Percentiles rank a stretch among this genome's conserved stretches.
Conservation (phyloP, 148 eudicot species). For the Rhododendron mucronatum region DNA sequence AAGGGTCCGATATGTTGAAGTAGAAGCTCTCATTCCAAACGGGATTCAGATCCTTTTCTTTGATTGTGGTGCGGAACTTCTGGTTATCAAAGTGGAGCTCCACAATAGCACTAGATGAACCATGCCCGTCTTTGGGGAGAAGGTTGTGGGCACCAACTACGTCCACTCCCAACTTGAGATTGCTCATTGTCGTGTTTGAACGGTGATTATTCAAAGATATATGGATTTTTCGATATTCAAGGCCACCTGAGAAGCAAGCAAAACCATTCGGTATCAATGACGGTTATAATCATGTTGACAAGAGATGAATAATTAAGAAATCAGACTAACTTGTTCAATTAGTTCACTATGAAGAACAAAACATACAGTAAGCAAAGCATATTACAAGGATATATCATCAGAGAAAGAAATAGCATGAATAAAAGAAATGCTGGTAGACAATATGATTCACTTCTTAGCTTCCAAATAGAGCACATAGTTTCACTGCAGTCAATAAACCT, state of each 20-base stretch:
- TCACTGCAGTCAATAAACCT: background rate
- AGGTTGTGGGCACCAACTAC: slow-evolving; percentile 87
- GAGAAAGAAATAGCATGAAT: background rate
- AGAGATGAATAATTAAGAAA: background rate
- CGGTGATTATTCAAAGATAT: slow-evolving; percentile 3
- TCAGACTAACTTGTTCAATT: background rate
- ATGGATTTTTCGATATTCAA: background rate
- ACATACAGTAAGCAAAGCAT: background rate
- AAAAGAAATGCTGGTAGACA: background rate
- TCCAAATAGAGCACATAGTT: background rate
- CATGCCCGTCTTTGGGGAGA: slow-evolving; percentile 88
- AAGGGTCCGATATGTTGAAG: slow-evolving; percentile 86
- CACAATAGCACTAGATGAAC: slow-evolving; percentile 77
- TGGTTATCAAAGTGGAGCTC: slow-evolving; percentile 87
- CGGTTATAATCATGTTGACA: background rate
- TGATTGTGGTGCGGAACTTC: slow-evolving; percentile 67
- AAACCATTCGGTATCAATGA: background rate
- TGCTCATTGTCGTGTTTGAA: slow-evolving; percentile 29
- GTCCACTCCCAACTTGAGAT: slow-evolving; percentile 81
- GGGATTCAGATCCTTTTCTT: slow-evolving; percentile 88
- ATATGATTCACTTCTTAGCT: background rate
- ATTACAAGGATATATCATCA: background rate
- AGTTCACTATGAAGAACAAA: background rate
- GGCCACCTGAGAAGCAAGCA: slow-evolving; percentile 25
- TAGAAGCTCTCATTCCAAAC: slow-evolving; percentile 96